A percentile compares a stretch with the other conserved stretches of the same genome.
Conservation (phyloP, 2,329 filamentous ascomycete species). For the Monilinia fructicola region DNA sequence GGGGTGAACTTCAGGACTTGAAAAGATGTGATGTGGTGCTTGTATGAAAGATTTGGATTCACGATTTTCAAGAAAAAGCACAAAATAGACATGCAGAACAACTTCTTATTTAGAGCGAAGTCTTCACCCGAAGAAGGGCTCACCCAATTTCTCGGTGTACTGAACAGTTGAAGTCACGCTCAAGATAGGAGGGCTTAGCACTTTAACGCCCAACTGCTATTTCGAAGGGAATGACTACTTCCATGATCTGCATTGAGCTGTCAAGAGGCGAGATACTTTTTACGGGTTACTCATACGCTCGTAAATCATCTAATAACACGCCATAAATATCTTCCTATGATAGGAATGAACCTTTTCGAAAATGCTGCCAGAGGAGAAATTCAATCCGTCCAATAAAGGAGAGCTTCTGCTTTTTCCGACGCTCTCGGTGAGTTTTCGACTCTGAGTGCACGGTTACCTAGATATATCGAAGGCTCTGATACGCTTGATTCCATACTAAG, state of each 20-base stretch:
- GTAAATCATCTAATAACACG: not conserved
- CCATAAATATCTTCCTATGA: not conserved
- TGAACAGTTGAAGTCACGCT: not conserved
- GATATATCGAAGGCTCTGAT: not conserved
- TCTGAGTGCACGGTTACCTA: constrained; percentile 2
- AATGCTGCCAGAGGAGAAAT: not conserved
- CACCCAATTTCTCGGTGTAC: constrained; percentile 7
- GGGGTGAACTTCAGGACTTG: not conserved
- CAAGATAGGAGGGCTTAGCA: constrained; percentile 7
- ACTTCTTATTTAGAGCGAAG: not conserved
- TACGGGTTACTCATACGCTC: not conserved
- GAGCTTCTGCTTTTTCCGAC: not conserved
- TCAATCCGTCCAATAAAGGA: not conserved
- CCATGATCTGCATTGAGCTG: constrained; percentile 1
- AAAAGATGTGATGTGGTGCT: not conserved
- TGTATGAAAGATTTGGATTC: not conserved
- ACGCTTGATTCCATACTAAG: not conserved
- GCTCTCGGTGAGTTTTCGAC: not conserved
- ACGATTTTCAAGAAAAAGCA: not conserved
- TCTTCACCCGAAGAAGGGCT: not conserved
- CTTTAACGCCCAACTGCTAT: not conserved
- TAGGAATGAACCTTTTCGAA: not conserved
- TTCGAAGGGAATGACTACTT: not conserved
- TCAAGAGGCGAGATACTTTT: not conserved
- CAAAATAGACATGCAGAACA: not conserved